Base-by-base conservation (phyloP, 176 grass and related monocot species). In the Oryza glumipatula region DNA sequence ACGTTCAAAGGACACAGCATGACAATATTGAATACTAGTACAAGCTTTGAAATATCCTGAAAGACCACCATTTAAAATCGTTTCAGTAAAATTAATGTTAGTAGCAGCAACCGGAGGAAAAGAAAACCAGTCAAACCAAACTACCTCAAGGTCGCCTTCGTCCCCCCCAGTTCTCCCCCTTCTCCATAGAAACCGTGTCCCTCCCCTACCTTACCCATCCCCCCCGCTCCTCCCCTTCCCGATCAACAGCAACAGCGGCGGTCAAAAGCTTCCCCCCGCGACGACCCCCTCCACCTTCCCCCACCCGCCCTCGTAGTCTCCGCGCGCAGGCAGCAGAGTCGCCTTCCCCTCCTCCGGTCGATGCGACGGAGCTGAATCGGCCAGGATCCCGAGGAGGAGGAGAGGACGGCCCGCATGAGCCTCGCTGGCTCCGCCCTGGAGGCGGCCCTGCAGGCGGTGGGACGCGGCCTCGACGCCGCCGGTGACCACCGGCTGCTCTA, bases 401-500 rank as follows among this genome's bases (percentile, higher is more conserved):
- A 67, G 71, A 7, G 78, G 83, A 82, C 45, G 58, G 30, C 14
- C 70, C 41, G 21, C 56, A 87, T 86, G 89, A 89, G 73, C 87
- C 84, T 86, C 41, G 87, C 49, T 32, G 64, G 89, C 80, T 83
- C 90, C 84, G 87, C 90, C 88, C 72, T 90, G 64, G 93, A 94
- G 83, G 87, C 84, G 80, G 90, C 90, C 73, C 69, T 92, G 19
- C 89, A 92, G 69, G 92, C 93, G 45, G 83, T 94, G 80, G 93
- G 93, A 6, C 90, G 93, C 39, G 90, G 93, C 48, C 83, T 94
- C 45, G 93, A 94, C 66, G 93, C 90, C 5, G 84, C 93, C 14
- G 87, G 85, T 7, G 93, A 94, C 84, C 93, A 94, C 72, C 85
- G 93, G 9, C 74, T 94, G 64, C 93, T 94, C 35, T 94, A 94